Base-by-base conservation (phyloP, 345 rosid species). In the Syzygium jambos region DNA sequence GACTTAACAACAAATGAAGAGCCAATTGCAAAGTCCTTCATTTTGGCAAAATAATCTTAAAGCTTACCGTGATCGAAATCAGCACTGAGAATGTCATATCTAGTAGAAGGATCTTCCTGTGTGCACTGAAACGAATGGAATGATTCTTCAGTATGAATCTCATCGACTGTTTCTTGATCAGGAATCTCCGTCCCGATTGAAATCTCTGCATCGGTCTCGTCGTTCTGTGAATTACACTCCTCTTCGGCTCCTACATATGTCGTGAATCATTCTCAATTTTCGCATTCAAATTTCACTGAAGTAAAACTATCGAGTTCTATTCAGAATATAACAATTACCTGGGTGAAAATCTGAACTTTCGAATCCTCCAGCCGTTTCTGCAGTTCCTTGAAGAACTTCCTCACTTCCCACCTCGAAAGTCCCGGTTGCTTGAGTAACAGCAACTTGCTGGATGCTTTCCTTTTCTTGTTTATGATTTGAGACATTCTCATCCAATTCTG, bases 131-230 rank as follows among this genome's bases (percentile, higher is more conserved):
- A 63, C 52, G 87, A 84, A 91, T 91, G 87, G 88, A 63, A 82
- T 85, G 49, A 78, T 85, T 94, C 90, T 85, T 85, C 91, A 30
- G 89, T 57, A 59, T 88, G 90, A 89, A 91, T 27, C 73, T 91
- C 95, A 85, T 93, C 97, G 86, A 92, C 85, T 59, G 91, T 90
- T 55, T 95, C 95, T 52, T 94, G 95, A 88, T 94, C 98, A 87
- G 98, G 98, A 93, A 97, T 96, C 86, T 96, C 98, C 27, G 98
- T 95, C 59, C 99, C 98, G 61, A 95, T 93, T 0, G 99, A 95
- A 86, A 95, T 89, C 85, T 94, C 99, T 10, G 93, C 95, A 51
- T 95, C 98, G 41, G 87, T 90, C 87, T 94, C 98, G 34, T 96
- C 95, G 43, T 88, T 90, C 68, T 91, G 92, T 89, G 90, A 86